phyloP scores from a whole-genome alignment of 257 asterid genomes.

The Paulownia fortunei region DNA sequence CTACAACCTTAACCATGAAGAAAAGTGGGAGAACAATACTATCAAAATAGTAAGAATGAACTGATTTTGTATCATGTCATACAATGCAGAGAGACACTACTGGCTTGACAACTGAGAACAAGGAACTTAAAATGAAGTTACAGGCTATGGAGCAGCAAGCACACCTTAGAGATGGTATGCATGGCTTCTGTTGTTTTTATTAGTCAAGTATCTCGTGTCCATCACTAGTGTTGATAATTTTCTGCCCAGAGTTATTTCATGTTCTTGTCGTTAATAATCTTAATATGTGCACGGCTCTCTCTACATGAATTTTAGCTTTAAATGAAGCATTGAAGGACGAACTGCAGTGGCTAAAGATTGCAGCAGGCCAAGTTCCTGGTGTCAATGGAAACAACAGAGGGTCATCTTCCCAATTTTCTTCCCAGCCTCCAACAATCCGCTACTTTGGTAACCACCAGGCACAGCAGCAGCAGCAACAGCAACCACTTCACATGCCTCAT shows the following conservation, averaged over 20 bases:
- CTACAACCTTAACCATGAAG: neutral
- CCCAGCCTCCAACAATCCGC: conserved; percentile 47
- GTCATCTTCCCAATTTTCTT: conserved; percentile 44
- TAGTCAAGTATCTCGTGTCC: neutral
- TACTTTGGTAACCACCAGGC: conserved; percentile 54
- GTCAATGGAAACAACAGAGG: conserved; percentile 63
- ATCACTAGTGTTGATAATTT: neutral
- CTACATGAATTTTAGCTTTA: conserved; percentile 54
- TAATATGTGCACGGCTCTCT: neutral
- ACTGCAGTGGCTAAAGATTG: conserved; percentile 80
- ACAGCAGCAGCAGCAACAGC: conserved; percentile 50
- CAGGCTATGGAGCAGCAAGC: conserved; percentile 94
- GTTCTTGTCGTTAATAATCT: neutral
- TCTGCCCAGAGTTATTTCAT: neutral
- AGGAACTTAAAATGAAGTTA: conserved; percentile 83
- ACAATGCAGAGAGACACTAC: conserved; percentile 76
- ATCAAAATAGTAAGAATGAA: conserved; percentile 10
- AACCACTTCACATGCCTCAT: conserved; percentile 37
- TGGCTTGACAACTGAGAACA: conserved; percentile 82
- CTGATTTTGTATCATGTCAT: neutral
- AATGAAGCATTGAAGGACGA: conserved; percentile 80
- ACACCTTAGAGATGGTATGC: conserved; percentile 92
- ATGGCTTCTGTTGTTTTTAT: neutral
- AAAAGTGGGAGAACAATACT: neutral
- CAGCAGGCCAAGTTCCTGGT: conserved; percentile 60